Percentiles rank a stretch among this genome's conserved stretches.
Evolutionary conservation across 768 basidiomycete species (phyloP).

Genomic region (Melanogaster broomeanus): DNA sequence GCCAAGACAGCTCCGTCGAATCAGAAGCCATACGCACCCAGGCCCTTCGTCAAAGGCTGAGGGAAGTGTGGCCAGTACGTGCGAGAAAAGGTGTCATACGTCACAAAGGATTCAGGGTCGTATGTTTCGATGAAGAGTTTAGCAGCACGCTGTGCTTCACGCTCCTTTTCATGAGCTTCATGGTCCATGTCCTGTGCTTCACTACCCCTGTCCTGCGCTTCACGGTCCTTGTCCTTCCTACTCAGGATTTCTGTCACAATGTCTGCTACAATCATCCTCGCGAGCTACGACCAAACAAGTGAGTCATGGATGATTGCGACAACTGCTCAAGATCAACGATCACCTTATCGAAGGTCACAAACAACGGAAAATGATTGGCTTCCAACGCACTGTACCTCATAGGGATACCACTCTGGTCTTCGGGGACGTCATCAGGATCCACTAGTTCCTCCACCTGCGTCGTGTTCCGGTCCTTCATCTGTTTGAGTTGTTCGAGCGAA

Average conservation of each 20-base stretch:
- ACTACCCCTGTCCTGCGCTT: too few relatives aligned
- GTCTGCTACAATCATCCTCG: constrained; percentile 29
- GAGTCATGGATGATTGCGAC: background rate
- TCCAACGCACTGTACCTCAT: constrained; percentile 52
- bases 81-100: constrained; percentile 48
- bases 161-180: too few relatives aligned
- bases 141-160: too few relatives aligned
- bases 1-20: background rate
- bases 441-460: constrained; percentile 27
- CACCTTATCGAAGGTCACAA: constrained; percentile 66
- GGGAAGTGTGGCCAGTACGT: constrained; percentile 65
- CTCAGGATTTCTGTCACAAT: too few relatives aligned
- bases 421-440: constrained; percentile 40
- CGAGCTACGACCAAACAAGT: constrained; percentile 16
- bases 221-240: too few relatives aligned
- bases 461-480: constrained; percentile 20
- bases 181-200: too few relatives aligned
- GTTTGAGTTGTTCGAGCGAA: constrained; percentile 40
- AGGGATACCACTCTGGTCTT: constrained; percentile 37
- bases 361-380: constrained; percentile 68
- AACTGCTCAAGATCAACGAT: constrained; percentile 3
- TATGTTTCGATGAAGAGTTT: constrained; percentile 15
- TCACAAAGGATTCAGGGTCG: constrained; percentile 33
- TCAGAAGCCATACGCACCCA: constrained; percentile 41
- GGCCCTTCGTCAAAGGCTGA: constrained; percentile 47